Base-by-base conservation (phyloP, 2,329 filamentous ascomycete species). In the Arthroderma sp. region DNA sequence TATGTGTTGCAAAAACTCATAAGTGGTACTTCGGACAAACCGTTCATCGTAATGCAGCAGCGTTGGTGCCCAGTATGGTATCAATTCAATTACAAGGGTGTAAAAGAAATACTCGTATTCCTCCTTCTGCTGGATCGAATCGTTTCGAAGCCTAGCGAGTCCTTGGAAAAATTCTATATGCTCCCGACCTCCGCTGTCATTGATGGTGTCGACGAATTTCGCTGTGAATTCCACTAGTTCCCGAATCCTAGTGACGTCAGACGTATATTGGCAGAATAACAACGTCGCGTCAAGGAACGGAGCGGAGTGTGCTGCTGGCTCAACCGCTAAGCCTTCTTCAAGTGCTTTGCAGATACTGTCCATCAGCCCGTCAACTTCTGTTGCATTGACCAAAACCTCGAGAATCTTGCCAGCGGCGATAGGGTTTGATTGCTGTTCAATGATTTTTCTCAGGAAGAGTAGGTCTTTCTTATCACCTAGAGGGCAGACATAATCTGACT, bases 361-460 rank as follows among this genome's bases (percentile, higher is more conserved):
- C 32, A 61, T 51, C 28, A 63, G 40, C 37, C 78, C 75, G 59
- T 78, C 69, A 5, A 64, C 53, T 45, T 73, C 71, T 15, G 73
- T 64, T 28, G 53, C 58, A n/a, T 66, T 61, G 36, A 83, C 62
- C 32, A 86, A 66, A 3, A 70, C 66, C 33, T 61, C 62, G 40
- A 87, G 58, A 43, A 87, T 81, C 8, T 62, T 65, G 41, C 73
- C 67, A 1, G 74, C 77, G 2, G 68, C 66, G 1, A 56, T 50
- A 0, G 62, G 59, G 44, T 77, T 78, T 54, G 80, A 74, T 50
- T 80, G 72, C 40, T 82, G 68, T 15, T 68, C 66, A 29, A 87
- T 67, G 28, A 87, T 67, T 57, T 82, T 85, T 55, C 79, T 77
- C 27, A 82, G 58, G 43, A 67, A 36, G 8, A 59, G 42, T 31